These are phyloP conservation scores for Spiraea crenata DNA, from an alignment of 331 rosid species.

Conservation along the genomic window DNA sequence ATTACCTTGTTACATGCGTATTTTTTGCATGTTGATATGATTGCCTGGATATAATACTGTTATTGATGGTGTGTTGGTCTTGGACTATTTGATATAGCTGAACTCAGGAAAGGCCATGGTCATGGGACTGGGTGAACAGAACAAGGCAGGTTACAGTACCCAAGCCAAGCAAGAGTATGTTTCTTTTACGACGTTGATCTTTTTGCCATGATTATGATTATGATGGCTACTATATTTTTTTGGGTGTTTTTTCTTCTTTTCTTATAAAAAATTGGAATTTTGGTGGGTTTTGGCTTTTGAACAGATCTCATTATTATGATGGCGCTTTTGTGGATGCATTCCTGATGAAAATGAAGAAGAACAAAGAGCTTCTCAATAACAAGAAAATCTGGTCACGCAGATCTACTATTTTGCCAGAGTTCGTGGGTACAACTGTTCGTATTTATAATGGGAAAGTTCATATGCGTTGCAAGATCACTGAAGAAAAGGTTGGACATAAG, in stretches of 20 bases:
- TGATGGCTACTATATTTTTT: not conserved
- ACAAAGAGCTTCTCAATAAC: slow-evolving; percentile 24
- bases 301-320: slow-evolving; percentile 16
- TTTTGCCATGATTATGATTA: not conserved
- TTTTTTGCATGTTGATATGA: not conserved
- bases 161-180: slow-evolving; percentile 24
- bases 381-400: slow-evolving; percentile 31
- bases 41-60: not conserved
- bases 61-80: not conserved
- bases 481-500: slow-evolving; percentile 34
- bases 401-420: slow-evolving; percentile 32
- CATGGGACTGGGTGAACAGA: not conserved
- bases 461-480: slow-evolving; percentile 28
- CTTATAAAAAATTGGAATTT: not conserved
- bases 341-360: slow-evolving; percentile 27
- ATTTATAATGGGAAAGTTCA: slow-evolving; percentile 28
- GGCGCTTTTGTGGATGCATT: slow-evolving; percentile 36
- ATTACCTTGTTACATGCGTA: not conserved
- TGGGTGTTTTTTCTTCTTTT: not conserved
- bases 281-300: not conserved
- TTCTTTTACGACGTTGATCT: not conserved
- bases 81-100: slow-evolving; percentile 10
- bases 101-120: slow-evolving; percentile 3
- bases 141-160: slow-evolving; percentile 6
- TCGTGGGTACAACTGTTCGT: slow-evolving; percentile 24